A percentile compares a stretch with the other conserved stretches of the same genome.
Evolutionary conservation across 2,329 filamentous ascomycete species (phyloP).

Genomic region (Lachnellula subtilissima): DNA sequence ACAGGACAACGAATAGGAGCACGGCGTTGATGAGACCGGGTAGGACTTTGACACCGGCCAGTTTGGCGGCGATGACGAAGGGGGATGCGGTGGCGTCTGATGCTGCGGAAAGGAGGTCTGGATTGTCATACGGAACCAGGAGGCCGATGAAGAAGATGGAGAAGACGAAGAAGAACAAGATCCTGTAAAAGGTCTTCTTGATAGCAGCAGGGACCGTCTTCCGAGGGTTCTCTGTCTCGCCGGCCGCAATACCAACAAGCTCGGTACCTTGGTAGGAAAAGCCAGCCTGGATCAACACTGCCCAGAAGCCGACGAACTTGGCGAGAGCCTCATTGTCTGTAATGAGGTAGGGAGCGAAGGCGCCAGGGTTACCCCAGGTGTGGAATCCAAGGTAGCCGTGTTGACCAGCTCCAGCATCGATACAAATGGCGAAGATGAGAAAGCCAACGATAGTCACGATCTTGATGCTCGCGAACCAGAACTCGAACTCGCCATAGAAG

Average conservation of each 20-base stretch:
- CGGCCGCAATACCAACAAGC: slow-evolving; percentile 72
- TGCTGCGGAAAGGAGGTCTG: slow-evolving; percentile 45
- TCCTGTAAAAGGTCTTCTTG: slow-evolving; percentile 69
- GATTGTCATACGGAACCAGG: slow-evolving; percentile 59
- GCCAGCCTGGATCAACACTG: slow-evolving; percentile 62
- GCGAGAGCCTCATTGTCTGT: slow-evolving; percentile 43
- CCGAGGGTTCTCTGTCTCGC: slow-evolving; percentile 67
- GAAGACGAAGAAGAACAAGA: slow-evolving; percentile 62
- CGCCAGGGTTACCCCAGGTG: slow-evolving; percentile 64
- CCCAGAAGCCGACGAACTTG: slow-evolving; percentile 66
- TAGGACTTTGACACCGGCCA: slow-evolving; percentile 60
- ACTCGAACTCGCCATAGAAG: slow-evolving; percentile 73
- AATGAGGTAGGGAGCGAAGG: slow-evolving; percentile 59
- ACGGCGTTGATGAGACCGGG: slow-evolving; percentile 72
- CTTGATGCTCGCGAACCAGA: slow-evolving; percentile 74
- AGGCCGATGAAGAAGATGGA: slow-evolving; percentile 68
- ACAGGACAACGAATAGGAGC: slow-evolving; percentile 71
- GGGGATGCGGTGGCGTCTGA: slow-evolving; percentile 58
- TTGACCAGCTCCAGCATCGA: slow-evolving; percentile 65
- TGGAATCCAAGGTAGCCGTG: slow-evolving; percentile 71
- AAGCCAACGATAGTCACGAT: slow-evolving; percentile 71
- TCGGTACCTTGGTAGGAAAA: slow-evolving; percentile 71
- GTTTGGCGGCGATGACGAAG: slow-evolving; percentile 55
- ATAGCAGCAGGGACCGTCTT: slow-evolving; percentile 70
- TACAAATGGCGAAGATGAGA: slow-evolving; percentile 70